Evolutionary conservation across 345 rosid genomes (phyloP), one percentile per base, ranked within the genome.

Genomic region (Geranium rotundifolium): DNA sequence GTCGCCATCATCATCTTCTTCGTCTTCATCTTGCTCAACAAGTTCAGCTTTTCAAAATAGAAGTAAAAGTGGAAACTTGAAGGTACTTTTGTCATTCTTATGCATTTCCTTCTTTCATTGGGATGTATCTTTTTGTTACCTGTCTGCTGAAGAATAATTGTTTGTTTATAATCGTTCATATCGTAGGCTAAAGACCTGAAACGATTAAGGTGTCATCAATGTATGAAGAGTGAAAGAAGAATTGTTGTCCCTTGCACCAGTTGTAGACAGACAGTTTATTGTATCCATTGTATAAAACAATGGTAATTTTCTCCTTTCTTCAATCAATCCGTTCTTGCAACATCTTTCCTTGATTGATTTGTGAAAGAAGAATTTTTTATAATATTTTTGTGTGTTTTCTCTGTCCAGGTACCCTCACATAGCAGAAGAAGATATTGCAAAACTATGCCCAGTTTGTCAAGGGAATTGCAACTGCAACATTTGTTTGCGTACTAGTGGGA

Each of bases 381-480:
- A 23, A 1, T 7, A 57, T 56, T 0, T 31, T 18, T 29, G 15
- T 57, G 55, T 8, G 41, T 34, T 34, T 34, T 39, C 17, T 68
- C 30, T 62, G n/a, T 67, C 58, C 54, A 92, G 98, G 95, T 89
- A 92, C 77, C 88, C 96, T 37, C 54, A 79, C 34, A 60, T 85
- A 75, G 62, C 84, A 54, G 83, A 83, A 67, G 77, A 61, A 63
- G 81, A 85, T 34, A 52, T 87, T 6, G 77, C 84, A 10, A 67
- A 69, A 27, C 71, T 66, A 66, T 92, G 98, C 71, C 98, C 97
- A 59, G 84, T 71, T 50, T 92, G 98, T 65, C 68, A 84, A 13
- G 76, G 72, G 60, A 87, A 81, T 56, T 92, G 98, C 85, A 92
- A 89, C 69, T 92, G 97, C 79, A 78, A 79, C 59, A 67, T 67